phyloP scores from a whole-genome alignment of 2,329 filamentous ascomycete species.

The Aspergillus sp. region DNA sequence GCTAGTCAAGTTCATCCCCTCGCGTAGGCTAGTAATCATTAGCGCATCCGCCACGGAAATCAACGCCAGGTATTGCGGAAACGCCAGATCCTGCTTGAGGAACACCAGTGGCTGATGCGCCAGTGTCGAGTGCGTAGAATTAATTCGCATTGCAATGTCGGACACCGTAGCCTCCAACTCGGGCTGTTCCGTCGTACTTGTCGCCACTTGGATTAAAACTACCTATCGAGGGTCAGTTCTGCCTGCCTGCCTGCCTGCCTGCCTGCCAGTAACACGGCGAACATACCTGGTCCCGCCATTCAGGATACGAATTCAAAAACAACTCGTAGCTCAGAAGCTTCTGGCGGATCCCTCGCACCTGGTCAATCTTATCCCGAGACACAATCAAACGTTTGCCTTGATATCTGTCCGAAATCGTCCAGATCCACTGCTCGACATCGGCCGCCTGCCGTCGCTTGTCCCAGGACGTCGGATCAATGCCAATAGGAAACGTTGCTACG shows the following conservation, averaged over 20 bases:
- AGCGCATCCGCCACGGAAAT: constrained; percentile 82
- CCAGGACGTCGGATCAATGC: constrained; percentile 76
- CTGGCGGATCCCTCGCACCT: constrained; percentile 83
- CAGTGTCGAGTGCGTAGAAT: constrained; percentile 81
- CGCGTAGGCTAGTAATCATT: constrained; percentile 90
- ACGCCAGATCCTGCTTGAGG: constrained; percentile 88
- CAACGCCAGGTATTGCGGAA: constrained; percentile 85
- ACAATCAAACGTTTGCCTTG: constrained; percentile 84
- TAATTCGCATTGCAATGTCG: constrained; percentile 90
- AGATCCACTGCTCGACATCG: constrained; percentile 70
- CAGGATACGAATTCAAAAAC: constrained; percentile 86
- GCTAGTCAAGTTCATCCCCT: constrained; percentile 94
- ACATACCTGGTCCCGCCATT: constrained; percentile 65
- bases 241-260: too few species aligned
- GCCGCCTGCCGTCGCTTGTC: constrained; percentile 60
- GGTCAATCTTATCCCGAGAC: constrained; percentile 86
- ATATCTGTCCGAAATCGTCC: constrained; percentile 74
- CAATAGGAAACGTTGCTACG: constrained; percentile 76
- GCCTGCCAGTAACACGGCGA: background rate
- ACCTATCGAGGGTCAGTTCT: constrained; percentile 40
- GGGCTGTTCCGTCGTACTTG: constrained; percentile 78
- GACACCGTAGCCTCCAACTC: constrained; percentile 83
- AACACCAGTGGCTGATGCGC: constrained; percentile 91
- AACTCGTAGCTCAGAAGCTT: constrained; percentile 88
- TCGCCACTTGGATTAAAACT: constrained; percentile 87